These are phyloP conservation scores for Boletus vermiculosoides DNA, from an alignment of 768 basidiomycete species.

Conservation along the genomic window DNA sequence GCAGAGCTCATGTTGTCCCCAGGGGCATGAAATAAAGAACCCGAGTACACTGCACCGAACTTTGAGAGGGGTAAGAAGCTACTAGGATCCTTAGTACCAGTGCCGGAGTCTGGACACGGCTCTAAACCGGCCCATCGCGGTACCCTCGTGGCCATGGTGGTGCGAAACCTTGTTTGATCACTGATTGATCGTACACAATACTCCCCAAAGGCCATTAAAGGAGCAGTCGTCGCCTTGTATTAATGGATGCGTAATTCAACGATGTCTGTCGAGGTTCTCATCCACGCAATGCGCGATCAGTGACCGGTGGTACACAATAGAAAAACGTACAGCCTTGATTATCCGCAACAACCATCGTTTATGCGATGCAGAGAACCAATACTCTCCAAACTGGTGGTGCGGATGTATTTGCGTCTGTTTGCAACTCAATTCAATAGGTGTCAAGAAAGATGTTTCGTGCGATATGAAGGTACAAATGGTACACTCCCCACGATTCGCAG, in stretches of 20 bases:
- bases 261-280: background rate
- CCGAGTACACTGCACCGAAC: conserved; percentile 18
- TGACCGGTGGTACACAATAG: background rate
- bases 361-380: conserved; percentile 4
- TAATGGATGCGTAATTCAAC: background rate
- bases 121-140: conserved; percentile 8
- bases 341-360: conserved; percentile 1
- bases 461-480: background rate
- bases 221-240: background rate
- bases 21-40: conserved; percentile 1
- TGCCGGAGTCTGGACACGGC: background rate
- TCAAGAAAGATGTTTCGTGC: background rate
- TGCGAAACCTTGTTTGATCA: conserved; percentile 7
- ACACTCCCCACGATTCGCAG: conserved; percentile 1
- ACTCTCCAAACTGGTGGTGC: background rate
- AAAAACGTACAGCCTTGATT: conserved; percentile 10
- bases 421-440: background rate
- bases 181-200: conserved; percentile 11
- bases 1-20: background rate
- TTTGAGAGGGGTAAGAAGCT: conserved; percentile 9
- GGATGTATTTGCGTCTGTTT: background rate
- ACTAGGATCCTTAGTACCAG: background rate
- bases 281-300: background rate
- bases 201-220: background rate
- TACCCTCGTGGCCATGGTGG: conserved; percentile 15